phyloP scores from a whole-genome alignment of 1,139 yeast species.

The Pichia cactophila region DNA sequence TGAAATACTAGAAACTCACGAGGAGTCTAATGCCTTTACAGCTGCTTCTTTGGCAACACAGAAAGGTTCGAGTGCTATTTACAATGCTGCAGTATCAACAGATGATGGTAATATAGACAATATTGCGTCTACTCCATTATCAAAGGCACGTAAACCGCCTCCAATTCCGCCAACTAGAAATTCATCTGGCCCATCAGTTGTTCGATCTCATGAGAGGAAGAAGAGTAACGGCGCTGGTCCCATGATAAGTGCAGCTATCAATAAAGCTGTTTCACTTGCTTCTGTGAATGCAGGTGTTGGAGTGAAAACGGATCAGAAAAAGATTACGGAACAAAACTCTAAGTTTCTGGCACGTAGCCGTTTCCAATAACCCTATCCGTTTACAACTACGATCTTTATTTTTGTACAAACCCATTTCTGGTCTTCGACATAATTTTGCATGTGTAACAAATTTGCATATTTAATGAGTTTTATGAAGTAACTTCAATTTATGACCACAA shows the following conservation, averaged over 20 bases:
- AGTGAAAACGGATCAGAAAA: constrained; percentile 12
- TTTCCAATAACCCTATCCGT: constrained; percentile 16
- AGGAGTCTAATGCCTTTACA: constrained; percentile 15
- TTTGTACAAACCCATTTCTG: too few species aligned
- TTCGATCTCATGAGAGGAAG: neutral
- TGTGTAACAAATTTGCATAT: too few species aligned
- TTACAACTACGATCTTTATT: neutral
- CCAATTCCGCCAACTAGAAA: neutral
- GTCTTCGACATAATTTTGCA: too few species aligned
- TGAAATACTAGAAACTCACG: constrained; percentile 27
- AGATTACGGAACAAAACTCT: constrained; percentile 49
- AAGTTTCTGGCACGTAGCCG: constrained; percentile 46
- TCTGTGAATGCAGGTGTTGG: constrained; percentile 14
- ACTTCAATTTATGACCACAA: too few species aligned
- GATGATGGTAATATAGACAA: neutral
- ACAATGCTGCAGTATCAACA: neutral
- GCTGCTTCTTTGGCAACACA: constrained; percentile 28
- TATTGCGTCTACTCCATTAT: neutral
- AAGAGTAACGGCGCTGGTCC: constrained; percentile 16
- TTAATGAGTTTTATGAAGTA: too few species aligned
- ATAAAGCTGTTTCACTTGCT: constrained; percentile 23
- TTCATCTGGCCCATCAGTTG: neutral
- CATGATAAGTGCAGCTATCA: constrained; percentile 29
- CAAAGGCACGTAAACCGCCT: neutral
- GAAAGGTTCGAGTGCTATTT: constrained; percentile 2